Base-by-base conservation (phyloP, 306 rosid species). In the Inga laurina region DNA sequence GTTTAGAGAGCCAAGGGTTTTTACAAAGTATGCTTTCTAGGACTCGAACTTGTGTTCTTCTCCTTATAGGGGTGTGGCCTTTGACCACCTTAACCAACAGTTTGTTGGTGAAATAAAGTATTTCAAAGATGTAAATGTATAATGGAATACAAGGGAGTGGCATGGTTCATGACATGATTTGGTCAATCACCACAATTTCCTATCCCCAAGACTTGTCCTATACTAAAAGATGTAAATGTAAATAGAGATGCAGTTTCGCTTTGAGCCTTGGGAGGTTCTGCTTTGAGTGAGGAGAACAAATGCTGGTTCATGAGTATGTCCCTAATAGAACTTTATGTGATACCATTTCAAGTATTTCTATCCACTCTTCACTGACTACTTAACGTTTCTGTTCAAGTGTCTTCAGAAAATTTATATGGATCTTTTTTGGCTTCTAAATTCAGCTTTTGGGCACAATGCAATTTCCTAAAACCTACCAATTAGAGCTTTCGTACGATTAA, bases 241-340 rank as follows among this genome's bases (percentile, higher is more conserved):
- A 30, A 11, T 8, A 12, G 8, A 64, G 3, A 67, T 14, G n/a
- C 24, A 18, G 7, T 67, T 34, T 10, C 22, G 39, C 70, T 41
- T 30, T 92, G 27, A 71, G 78, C 82, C 92, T 92, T 19, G 24
- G 88, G 35, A 94, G 97, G 19, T 92, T 89, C 80, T 92, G 97
- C 84, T 85, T 89, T 73, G 93, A 92, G 75, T 65, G 61, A 77
- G 91, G 72, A n/a, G 97, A 88, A 84, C 94, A 92, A 82, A 85
- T 91, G 83, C 69, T 91, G 85, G 85, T 92, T 37, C 90, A 92
- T 9, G 92, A 92, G 82, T 86, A 77, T 72, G 70, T 89, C 41
- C 69, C 91, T 32, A 89, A 90, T 84, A 93, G 97, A 45, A 86
- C 85, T 77, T 67, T 92, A 24, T 80, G 71, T 78, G 94, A 88